Evolutionary conservation across 2,329 filamentous ascomycete species (phyloP).

Genomic region (Nectriaceae sp.): DNA sequence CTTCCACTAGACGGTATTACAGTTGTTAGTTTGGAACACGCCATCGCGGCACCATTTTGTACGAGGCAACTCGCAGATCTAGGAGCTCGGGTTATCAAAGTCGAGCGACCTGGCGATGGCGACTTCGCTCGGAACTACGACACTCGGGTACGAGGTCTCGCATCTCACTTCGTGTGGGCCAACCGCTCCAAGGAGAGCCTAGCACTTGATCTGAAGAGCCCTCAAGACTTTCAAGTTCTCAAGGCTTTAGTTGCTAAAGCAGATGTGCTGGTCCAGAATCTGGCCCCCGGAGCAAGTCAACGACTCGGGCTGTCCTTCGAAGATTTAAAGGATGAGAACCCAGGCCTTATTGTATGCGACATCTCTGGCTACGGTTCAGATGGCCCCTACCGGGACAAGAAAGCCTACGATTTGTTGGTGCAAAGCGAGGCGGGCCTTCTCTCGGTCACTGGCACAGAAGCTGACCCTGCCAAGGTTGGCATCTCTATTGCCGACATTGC

Average conservation of each 20-base stretch:
- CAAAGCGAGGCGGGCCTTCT: constrained; percentile 56
- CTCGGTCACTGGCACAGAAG: constrained; percentile 49
- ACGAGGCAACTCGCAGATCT: constrained; percentile 56
- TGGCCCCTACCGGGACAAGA: constrained; percentile 55
- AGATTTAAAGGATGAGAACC: constrained; percentile 41
- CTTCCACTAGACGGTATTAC: constrained; percentile 43
- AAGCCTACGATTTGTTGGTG: constrained; percentile 57
- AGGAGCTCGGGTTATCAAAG: constrained; percentile 56
- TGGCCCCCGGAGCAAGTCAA: constrained; percentile 50
- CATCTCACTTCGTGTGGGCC: constrained; percentile 58
- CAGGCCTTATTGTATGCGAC: constrained; percentile 52
- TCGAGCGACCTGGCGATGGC: constrained; percentile 52
- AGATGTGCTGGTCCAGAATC: constrained; percentile 56
- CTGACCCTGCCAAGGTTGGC: constrained; percentile 50
- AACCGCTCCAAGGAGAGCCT: constrained; percentile 57
- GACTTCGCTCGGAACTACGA: constrained; percentile 57
- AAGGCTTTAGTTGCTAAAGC: constrained; percentile 44
- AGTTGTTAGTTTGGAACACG: constrained; percentile 55
- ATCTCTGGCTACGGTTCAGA: constrained; percentile 55
- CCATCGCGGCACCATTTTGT: constrained; percentile 56
- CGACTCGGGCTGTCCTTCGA: constrained; percentile 51
- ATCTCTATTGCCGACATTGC: constrained; percentile 58
- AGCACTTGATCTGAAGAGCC: constrained; percentile 50
- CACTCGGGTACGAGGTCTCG: constrained; percentile 48
- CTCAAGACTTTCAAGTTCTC: constrained; percentile 43